These are phyloP conservation scores for Amauroascus niger DNA, from an alignment of 2,329 filamentous ascomycete species.

Conservation along the genomic window DNA sequence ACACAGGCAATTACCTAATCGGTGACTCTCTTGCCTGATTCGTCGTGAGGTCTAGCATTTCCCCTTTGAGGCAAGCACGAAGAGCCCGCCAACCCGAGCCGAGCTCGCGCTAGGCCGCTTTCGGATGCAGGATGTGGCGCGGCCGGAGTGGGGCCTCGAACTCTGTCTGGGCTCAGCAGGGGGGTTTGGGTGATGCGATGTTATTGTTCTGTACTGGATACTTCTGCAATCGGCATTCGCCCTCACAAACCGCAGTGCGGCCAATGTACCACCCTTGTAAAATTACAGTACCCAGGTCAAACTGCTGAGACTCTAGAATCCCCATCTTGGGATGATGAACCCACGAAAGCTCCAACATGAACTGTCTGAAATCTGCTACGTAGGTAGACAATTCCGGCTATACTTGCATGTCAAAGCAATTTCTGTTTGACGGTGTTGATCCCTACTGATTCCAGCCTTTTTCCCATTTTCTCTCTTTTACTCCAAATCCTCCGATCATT, in stretches of 20 bases:
- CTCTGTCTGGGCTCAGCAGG: neutral
- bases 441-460: neutral
- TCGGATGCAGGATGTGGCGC: neutral
- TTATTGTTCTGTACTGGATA: too few relatives aligned
- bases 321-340: neutral
- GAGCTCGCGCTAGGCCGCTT: slow-evolving; percentile 5
- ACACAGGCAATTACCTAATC: neutral
- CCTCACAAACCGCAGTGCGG: neutral
- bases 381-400: neutral
- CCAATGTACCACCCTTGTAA: slow-evolving; percentile 1
- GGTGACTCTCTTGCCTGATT: neutral
- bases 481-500: too few relatives aligned
- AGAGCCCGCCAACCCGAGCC: neutral
- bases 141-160: neutral
- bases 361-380: slow-evolving; percentile 7
- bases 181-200: too few relatives aligned
- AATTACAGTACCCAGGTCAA: slow-evolving; percentile 6
- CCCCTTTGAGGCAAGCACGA: slow-evolving; percentile 9
- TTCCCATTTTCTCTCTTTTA: neutral
- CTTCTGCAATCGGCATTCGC: too few relatives aligned
- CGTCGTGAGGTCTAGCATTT: slow-evolving; percentile 1
- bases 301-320: neutral
- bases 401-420: neutral
- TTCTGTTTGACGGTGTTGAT: neutral
- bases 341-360: slow-evolving; percentile 3